phyloP scores from a whole-genome alignment of 306 rosid species.

The Astragalus membranaceus region DNA sequence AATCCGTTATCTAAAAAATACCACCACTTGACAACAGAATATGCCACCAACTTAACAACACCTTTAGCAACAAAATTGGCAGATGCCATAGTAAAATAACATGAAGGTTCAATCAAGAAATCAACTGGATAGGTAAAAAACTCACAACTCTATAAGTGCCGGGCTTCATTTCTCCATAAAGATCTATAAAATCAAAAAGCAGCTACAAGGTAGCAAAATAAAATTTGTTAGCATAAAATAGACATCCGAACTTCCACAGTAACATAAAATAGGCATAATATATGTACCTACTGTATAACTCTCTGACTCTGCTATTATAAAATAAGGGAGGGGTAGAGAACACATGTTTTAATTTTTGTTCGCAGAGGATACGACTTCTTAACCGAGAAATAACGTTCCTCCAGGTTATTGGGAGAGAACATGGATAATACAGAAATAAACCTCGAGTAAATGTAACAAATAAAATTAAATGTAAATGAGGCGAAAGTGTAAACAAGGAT shows the following conservation, averaged over 20 bases:
- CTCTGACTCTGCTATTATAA: neutral
- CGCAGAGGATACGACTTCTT: too few species aligned
- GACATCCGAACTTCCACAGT: neutral
- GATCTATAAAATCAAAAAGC: conserved; percentile 67
- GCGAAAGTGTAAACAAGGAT: too few species aligned
- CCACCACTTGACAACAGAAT: neutral
- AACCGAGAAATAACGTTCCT: too few species aligned
- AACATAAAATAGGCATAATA: neutral
- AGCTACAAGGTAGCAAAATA: conserved; percentile 32
- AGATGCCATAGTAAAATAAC: conserved; percentile 5
- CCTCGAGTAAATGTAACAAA: too few species aligned
- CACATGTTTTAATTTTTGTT: neutral
- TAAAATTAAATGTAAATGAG: too few species aligned
- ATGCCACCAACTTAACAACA: conserved; percentile 2
- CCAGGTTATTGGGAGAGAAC: too few species aligned
- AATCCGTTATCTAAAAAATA: neutral
- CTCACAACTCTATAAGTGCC: conserved; percentile 75
- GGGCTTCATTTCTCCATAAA: conserved; percentile 40
- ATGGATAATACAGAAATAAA: too few species aligned
- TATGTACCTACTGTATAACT: neutral
- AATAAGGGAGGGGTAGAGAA: neutral
- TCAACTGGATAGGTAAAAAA: conserved; percentile 6
- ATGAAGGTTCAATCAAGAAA: conserved; percentile 14
- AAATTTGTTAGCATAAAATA: conserved; percentile 20
- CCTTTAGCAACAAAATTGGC: neutral